These are phyloP conservation scores for Exophiala sideris DNA, from an alignment of 2,329 filamentous ascomycete species.

Conservation along the genomic window DNA sequence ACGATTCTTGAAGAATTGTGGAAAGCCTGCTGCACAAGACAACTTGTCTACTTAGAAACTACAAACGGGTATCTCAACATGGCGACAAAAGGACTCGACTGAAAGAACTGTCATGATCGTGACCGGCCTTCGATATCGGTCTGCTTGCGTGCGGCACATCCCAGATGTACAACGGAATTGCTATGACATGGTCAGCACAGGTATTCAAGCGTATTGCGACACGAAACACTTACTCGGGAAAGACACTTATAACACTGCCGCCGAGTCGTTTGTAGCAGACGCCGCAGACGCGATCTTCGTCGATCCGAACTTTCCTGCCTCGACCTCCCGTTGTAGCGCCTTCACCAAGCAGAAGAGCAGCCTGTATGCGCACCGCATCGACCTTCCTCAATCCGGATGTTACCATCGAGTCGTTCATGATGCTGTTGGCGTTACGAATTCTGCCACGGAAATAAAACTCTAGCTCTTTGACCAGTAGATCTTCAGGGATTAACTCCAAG, in stretches of 20 bases:
- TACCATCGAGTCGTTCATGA: constrained; percentile 76
- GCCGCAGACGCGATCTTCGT: constrained; percentile 83
- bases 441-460: constrained; percentile 89
- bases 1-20: constrained; percentile 12
- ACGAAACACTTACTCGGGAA: constrained; percentile 66
- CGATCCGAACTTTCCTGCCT: constrained; percentile 71
- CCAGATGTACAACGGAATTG: constrained; percentile 71
- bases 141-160: constrained; percentile 58
- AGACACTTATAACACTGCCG: constrained; percentile 83
- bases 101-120: constrained; percentile 10
- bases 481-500: constrained; percentile 76
- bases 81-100: constrained; percentile 9
- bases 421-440: constrained; percentile 79
- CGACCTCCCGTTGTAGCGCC: constrained; percentile 51
- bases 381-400: constrained; percentile 73
- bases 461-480: constrained; percentile 72
- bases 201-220: background rate
- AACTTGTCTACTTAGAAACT: background rate
- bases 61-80: constrained; percentile 26
- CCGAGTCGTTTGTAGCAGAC: constrained; percentile 93
- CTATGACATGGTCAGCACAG: constrained; percentile 29
- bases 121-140: constrained; percentile 26
- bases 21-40: background rate
- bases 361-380: constrained; percentile 73
- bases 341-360: constrained; percentile 69